Evolutionary conservation across 495 filamentous ascomycete species (phyloP).

Genomic region (Penicillium coprophilum): DNA sequence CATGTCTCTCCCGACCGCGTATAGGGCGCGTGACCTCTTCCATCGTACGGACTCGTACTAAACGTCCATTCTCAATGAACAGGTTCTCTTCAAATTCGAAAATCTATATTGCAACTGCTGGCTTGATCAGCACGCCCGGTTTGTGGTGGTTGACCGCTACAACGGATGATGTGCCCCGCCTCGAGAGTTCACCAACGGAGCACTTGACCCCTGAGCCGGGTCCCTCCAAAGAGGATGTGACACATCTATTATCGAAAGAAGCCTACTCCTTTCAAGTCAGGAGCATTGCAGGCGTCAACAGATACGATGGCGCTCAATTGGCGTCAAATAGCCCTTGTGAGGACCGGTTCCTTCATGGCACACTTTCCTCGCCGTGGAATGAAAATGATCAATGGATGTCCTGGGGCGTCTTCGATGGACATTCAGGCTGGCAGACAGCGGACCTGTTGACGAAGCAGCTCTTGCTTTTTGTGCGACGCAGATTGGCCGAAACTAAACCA

Average conservation of each 20-base stretch:
- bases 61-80: conserved; percentile 17
- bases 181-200: conserved; percentile 18
- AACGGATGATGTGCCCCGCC: conserved; percentile 22
- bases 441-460: conserved; percentile 40
- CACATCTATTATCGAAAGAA: conserved; percentile 25
- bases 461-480: conserved; percentile 40
- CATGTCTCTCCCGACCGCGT: conserved; percentile 13
- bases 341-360: conserved; percentile 48
- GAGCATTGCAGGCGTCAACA: conserved; percentile 30
- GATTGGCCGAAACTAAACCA: conserved; percentile 28
- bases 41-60: conserved; percentile 2
- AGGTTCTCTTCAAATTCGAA: conserved; percentile 10
- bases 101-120: conserved; percentile 13
- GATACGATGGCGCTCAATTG: conserved; percentile 49
- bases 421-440: conserved; percentile 48
- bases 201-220: conserved; percentile 14
- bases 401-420: conserved; percentile 53
- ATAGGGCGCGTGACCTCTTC: conserved; percentile 17
- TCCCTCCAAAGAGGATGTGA: conserved; percentile 28
- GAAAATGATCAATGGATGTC: conserved; percentile 45
- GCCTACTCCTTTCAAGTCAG: conserved; percentile 33
- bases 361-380: conserved; percentile 39
- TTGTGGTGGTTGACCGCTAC: conserved; percentile 26
- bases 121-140: conserved; percentile 19
- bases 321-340: conserved; percentile 49